phyloP scores from a whole-genome alignment of 2,329 filamentous ascomycete species.

The Penicillium sp. region DNA sequence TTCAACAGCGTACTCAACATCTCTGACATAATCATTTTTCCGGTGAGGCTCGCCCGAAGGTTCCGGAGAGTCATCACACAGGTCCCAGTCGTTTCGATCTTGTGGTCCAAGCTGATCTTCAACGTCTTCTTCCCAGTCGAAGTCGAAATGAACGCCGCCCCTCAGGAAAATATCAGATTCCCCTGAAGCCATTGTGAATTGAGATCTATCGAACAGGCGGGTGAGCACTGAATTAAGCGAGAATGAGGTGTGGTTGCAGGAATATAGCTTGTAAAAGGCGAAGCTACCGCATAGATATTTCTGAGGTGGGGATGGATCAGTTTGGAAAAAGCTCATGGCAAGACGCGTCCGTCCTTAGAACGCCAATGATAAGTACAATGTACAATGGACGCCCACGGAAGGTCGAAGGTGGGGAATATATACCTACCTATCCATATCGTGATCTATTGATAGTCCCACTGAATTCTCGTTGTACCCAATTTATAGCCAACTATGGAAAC shows the following conservation, averaged over 20 bases:
- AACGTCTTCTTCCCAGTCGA: neutral
- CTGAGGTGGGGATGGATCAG: no score
- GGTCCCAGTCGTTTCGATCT: neutral
- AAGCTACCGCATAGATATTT: neutral
- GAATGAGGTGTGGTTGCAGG: neutral
- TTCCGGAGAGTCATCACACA: neutral
- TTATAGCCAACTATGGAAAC: no score
- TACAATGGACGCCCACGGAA: neutral
- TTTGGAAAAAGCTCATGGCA: neutral
- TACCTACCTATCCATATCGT: neutral
- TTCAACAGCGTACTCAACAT: neutral
- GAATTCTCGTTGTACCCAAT: no score
- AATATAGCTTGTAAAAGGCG: neutral
- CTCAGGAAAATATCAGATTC: neutral
- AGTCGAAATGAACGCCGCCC: neutral
- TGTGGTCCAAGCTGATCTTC: neutral
- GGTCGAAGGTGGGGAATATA: neutral
- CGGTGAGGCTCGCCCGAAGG: neutral
- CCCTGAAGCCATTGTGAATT: neutral
- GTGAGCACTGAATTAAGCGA: neutral
- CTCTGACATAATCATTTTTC: no score
- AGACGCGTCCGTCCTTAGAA: neutral
- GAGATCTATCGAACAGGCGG: no score
- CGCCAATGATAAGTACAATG: neutral
- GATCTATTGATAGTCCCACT: neutral